These are phyloP conservation scores for Oidium heveae DNA, from an alignment of 2,329 filamentous ascomycete genomes.

Conservation along the genomic window DNA sequence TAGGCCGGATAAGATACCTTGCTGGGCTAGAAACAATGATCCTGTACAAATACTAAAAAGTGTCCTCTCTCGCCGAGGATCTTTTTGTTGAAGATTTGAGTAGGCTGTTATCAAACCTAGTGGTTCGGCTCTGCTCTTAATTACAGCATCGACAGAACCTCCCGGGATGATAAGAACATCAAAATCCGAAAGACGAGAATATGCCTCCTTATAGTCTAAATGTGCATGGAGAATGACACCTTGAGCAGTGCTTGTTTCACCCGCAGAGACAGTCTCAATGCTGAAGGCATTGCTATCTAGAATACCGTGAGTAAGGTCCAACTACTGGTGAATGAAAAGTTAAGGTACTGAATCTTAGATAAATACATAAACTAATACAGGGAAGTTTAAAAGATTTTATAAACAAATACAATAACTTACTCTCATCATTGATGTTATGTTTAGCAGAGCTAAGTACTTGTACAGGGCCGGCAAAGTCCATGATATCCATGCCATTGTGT, in stretches of 20 bases:
- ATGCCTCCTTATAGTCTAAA: slow-evolving; percentile 54
- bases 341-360: too few relatives aligned
- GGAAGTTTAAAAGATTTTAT: too few relatives aligned
- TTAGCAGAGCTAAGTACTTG: slow-evolving; percentile 28
- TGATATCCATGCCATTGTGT: slow-evolving; percentile 26
- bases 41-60: slow-evolving; percentile 61
- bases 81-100: slow-evolving; percentile 54
- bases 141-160: slow-evolving; percentile 31
- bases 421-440: slow-evolving; percentile 25
- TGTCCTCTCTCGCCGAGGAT: slow-evolving; percentile 57
- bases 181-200: slow-evolving; percentile 32
- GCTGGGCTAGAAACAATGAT: slow-evolving; percentile 48
- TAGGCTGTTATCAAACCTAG: slow-evolving; percentile 50
- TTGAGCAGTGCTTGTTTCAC: slow-evolving; percentile 28
- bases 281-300: slow-evolving; percentile 12
- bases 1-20: slow-evolving; percentile 54
- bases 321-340: too few relatives aligned
- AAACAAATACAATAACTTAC: slow-evolving; percentile 14
- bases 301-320: slow-evolving; percentile 1
- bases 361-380: too few relatives aligned
- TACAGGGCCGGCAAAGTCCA: slow-evolving; percentile 31
- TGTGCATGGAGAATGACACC: slow-evolving; percentile 49
- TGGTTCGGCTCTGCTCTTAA: slow-evolving; percentile 44
- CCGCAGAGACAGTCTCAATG: slow-evolving; percentile 16
- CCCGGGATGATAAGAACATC: slow-evolving; percentile 60